phyloP scores from a whole-genome alignment of 495 filamentous ascomycete species.

The Pyrenula aspistea region DNA sequence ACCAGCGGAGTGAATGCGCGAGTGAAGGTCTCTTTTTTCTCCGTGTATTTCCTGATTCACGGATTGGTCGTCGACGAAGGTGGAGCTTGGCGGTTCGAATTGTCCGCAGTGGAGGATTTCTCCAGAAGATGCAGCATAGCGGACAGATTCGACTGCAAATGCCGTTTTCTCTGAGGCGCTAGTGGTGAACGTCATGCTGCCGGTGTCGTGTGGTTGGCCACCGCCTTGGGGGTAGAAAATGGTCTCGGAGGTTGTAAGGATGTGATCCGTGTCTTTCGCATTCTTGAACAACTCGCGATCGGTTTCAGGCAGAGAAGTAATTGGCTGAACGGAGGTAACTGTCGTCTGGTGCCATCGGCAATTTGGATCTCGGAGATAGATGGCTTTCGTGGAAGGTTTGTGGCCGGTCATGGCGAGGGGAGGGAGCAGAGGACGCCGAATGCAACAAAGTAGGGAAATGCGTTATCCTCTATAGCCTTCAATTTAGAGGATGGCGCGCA shows the following conservation, averaged over 20 bases:
- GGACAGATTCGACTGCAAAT: slow-evolving; percentile 39
- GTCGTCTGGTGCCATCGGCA: slow-evolving; percentile 30
- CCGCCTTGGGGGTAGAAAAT: slow-evolving; percentile 59
- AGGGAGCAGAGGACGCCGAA: background rate
- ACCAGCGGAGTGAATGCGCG: slow-evolving; percentile 51
- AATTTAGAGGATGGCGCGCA: background rate
- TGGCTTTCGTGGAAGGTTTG: slow-evolving; percentile 1
- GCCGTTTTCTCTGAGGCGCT: slow-evolving; percentile 2
- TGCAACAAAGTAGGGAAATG: background rate
- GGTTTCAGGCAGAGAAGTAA: slow-evolving; percentile 30
- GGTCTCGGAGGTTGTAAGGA: slow-evolving; percentile 44
- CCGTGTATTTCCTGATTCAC: slow-evolving; percentile 39
- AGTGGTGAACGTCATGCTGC: slow-evolving; percentile 27
- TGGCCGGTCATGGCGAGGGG: background rate
- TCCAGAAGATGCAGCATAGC: slow-evolving; percentile 28
- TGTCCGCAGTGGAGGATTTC: slow-evolving; percentile 46
- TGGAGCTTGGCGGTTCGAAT: slow-evolving; percentile 18
- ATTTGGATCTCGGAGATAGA: slow-evolving; percentile 42
- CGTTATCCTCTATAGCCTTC: too few species aligned
- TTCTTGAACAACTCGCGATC: slow-evolving; percentile 39
- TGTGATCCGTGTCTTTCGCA: slow-evolving; percentile 28
- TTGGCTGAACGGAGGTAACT: slow-evolving; percentile 28
- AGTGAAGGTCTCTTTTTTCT: slow-evolving; percentile 41
- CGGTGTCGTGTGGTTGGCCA: slow-evolving; percentile 51
- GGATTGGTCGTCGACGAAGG: slow-evolving; percentile 21